These are phyloP conservation scores for Suillus tomentosus DNA, from an alignment of 768 basidiomycete genomes.

Conservation along the genomic window DNA sequence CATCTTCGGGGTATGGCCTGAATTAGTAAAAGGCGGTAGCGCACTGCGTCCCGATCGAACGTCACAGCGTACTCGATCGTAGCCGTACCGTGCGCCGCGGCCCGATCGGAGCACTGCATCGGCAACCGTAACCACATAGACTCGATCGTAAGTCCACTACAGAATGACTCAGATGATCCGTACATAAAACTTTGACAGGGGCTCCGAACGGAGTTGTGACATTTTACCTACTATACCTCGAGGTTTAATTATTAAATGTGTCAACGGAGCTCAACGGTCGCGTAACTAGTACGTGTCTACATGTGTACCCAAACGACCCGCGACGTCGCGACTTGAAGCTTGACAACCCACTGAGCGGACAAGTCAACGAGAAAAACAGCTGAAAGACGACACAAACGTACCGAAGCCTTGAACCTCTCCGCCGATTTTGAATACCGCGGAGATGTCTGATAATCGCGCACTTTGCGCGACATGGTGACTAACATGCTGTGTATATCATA, in stretches of 20 bases:
- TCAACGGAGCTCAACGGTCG: neutral
- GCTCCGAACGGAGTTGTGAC: neutral
- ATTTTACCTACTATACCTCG: neutral
- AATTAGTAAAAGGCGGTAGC: neutral
- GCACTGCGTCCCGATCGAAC: neutral
- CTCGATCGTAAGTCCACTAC: neutral
- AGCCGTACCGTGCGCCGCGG: neutral
- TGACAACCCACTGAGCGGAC: neutral
- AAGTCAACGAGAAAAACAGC: neutral
- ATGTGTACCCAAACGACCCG: neutral
- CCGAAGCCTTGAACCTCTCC: neutral
- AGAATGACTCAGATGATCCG: neutral
- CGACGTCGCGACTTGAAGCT: neutral
- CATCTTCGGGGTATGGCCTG: neutral
- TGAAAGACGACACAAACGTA: neutral
- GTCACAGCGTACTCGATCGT: neutral
- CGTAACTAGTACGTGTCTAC: neutral
- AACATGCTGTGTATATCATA: neutral
- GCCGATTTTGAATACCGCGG: slow-evolving; percentile 1
- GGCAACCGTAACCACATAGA: neutral
- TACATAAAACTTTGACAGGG: neutral
- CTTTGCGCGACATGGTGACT: slow-evolving; percentile 1
- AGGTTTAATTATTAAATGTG: neutral
- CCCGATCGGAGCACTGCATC: neutral
- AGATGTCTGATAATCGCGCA: neutral